Conservation (phyloP, 257 asterid genomes). For the Primulina eburnea region DNA sequence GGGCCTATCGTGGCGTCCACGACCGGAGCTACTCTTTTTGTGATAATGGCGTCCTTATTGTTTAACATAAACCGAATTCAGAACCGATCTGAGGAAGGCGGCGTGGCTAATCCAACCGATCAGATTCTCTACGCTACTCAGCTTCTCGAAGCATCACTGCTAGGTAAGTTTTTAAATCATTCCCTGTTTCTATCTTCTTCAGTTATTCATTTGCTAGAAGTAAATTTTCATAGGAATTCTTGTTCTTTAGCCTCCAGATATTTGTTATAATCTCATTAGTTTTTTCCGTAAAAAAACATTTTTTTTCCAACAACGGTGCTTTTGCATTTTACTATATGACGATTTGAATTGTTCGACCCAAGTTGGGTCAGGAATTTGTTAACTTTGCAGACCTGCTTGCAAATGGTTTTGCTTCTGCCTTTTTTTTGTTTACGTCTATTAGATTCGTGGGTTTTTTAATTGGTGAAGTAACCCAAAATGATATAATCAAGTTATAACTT, state of each 20-base stretch:
- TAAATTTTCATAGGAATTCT: no score
- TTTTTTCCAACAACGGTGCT: no score
- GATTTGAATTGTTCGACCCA: neutral
- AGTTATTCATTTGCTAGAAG: neutral
- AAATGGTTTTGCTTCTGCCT: neutral
- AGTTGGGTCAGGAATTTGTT: neutral
- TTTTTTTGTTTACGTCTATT: no score
- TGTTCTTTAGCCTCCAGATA: neutral
- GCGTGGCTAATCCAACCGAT: slow-evolving; percentile 55
- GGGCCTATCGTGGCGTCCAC: slow-evolving; percentile 75
- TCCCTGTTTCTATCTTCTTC: neutral
- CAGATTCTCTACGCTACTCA: slow-evolving; percentile 66
- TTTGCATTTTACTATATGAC: neutral
- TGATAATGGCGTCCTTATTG: slow-evolving; percentile 49
- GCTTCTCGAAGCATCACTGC: slow-evolving; percentile 62
- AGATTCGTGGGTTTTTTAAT: no score
- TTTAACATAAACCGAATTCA: slow-evolving; percentile 42
- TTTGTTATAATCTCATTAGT: neutral
- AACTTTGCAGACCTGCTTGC: neutral
- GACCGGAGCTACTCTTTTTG: slow-evolving; percentile 61
- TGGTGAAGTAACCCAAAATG: neutral
- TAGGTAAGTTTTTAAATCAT: slow-evolving; percentile 35
- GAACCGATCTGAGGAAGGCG: slow-evolving; percentile 45
- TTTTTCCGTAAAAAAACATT: no score
- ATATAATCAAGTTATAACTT: neutral